A percentile compares a stretch with the other conserved stretches of the same genome.
phyloP scores from a whole-genome alignment of 176 grass and related monocot species.

The Hyparrhenia diplandra region DNA sequence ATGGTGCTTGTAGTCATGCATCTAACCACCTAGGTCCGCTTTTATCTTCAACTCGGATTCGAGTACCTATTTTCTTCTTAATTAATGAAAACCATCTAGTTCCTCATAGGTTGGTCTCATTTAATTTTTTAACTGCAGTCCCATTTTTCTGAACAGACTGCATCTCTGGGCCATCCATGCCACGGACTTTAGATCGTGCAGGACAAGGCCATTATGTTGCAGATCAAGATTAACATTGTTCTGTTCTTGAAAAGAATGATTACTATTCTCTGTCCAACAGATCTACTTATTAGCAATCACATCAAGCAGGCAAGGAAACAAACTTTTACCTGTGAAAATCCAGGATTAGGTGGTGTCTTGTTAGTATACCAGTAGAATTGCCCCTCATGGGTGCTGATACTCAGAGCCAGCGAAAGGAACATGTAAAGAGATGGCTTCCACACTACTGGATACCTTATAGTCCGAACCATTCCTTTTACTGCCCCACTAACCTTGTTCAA shows the following conservation, averaged over 20 bases:
- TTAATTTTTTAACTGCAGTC: background rate
- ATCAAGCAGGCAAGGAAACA: conserved; percentile 26
- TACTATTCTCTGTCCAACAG: background rate
- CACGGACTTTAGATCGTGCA: background rate
- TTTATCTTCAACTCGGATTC: background rate
- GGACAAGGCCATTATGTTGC: background rate
- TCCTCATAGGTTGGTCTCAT: background rate
- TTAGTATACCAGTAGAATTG: conserved; percentile 95
- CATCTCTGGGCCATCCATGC: background rate
- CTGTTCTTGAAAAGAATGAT: background rate
- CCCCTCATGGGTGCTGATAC: conserved; percentile 88
- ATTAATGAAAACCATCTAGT: background rate
- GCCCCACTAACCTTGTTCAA: conserved; percentile 44
- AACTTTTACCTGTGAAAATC: conserved; percentile 74
- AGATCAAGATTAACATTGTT: background rate
- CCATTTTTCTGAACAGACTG: background rate
- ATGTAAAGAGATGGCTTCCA: conserved; percentile 93
- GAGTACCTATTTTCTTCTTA: background rate
- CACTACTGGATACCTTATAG: conserved; percentile 65
- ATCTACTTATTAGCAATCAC: conserved; percentile 11
- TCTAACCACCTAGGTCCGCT: background rate
- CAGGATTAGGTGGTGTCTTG: conserved; percentile 62
- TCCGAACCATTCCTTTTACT: conserved; percentile 68
- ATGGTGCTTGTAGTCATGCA: background rate
- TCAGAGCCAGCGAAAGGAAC: conserved; percentile 72